Conservation (phyloP, 192 early-diverging fungal genomes). For the Linnemannia exigua region DNA sequence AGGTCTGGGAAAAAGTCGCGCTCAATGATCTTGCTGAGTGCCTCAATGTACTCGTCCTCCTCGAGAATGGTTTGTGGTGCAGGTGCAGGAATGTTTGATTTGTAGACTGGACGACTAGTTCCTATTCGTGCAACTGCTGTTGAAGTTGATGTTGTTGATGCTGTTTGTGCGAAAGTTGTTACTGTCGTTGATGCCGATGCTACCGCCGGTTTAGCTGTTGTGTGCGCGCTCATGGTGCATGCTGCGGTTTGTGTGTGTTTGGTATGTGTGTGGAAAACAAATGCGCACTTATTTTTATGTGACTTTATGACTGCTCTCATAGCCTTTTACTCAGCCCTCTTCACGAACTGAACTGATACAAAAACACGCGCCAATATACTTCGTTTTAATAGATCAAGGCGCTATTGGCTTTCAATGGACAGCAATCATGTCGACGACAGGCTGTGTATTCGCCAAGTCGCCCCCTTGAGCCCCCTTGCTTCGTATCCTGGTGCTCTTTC, state of each 20-base stretch:
- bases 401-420: not conserved
- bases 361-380: no score
- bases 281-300: no score
- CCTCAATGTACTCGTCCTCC: slow-evolving; percentile 84
- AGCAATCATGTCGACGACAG: not conserved
- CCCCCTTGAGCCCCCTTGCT: not conserved
- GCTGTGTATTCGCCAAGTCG: not conserved
- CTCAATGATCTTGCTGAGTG: slow-evolving; percentile 83
- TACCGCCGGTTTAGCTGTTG: not conserved
- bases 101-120: slow-evolving; percentile 21
- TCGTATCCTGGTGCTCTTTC: not conserved
- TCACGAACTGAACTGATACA: no score
- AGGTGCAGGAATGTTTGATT: slow-evolving; percentile 41
- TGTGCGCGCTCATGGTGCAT: not conserved
- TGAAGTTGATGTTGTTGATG: not conserved
- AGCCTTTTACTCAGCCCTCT: no score
- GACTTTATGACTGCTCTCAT: no score
- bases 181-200: not conserved
- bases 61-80: slow-evolving; percentile 68
- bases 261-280: not conserved
- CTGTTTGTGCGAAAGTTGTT: not conserved
- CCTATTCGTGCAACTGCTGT: slow-evolving; percentile 11
- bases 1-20: slow-evolving; percentile 88
- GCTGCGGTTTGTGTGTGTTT: not conserved
- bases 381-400: not conserved